Evolutionary conservation across 352 stramenopile species (phyloP).

Genomic region (Hyaloperonospora brassicae): DNA sequence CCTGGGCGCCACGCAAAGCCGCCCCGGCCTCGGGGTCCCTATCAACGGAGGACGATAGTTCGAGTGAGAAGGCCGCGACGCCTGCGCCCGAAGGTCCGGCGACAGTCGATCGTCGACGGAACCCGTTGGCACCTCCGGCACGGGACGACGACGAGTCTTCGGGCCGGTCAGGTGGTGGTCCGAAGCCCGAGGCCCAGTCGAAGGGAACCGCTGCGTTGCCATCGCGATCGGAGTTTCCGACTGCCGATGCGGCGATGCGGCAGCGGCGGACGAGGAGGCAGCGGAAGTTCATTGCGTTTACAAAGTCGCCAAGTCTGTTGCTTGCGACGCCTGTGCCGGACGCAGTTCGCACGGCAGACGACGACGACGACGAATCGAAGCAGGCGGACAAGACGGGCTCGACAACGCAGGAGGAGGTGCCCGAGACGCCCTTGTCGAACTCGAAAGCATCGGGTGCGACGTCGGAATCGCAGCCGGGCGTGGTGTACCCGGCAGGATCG

Average conservation of each 20-base stretch:
- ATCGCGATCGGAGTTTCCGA: conserved; percentile 6
- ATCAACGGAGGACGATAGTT: background rate
- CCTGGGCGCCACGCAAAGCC: conserved; percentile 22
- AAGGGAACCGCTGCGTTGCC: background rate
- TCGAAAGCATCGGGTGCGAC: conserved; percentile 2
- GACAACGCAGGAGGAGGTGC: conserved; percentile 5
- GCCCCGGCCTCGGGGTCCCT: conserved; percentile 1
- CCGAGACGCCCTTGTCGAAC: conserved; percentile 1
- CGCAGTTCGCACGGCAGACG: no score
- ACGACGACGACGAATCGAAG: no score
- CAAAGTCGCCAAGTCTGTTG: no score
- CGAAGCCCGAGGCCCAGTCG: conserved; percentile 3
- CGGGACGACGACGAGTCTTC: no score
- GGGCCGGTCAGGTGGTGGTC: background rate
- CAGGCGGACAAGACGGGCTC: conserved; percentile 1
- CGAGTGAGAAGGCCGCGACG: no score
- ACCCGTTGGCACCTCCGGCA: no score
- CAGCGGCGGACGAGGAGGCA: conserved; percentile 14
- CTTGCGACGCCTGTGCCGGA: no score
- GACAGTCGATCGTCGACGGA: no score
- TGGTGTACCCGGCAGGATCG: conserved; percentile 1
- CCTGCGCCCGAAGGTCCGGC: no score
- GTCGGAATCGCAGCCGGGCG: conserved; percentile 8
- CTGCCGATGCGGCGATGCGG: conserved; percentile 5
- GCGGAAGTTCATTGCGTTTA: conserved; percentile 3